A percentile compares a stretch with the other conserved stretches of the same genome.
Evolutionary conservation across 2,329 filamentous ascomycete species (phyloP).

Genomic region (Colletotrichum sp.): DNA sequence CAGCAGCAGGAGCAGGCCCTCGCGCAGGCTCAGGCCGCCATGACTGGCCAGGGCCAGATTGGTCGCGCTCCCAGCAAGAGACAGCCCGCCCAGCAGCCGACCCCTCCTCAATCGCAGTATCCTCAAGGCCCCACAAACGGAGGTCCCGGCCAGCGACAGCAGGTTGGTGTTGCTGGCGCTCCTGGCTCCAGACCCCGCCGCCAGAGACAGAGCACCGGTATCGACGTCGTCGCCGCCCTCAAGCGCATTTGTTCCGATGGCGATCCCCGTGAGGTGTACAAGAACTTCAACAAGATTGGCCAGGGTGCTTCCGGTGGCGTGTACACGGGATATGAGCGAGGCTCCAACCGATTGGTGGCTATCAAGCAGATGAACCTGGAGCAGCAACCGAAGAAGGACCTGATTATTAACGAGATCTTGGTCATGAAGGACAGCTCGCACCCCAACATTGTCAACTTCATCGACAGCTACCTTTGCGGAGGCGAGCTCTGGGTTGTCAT

Average conservation of each 20-base stretch:
- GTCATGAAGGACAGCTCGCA: constrained; percentile 99
- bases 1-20: constrained; percentile 89
- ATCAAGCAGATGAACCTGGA: constrained; percentile 99
- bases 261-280: constrained; percentile 88
- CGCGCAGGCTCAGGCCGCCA: constrained; percentile 78
- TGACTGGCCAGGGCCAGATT: constrained; percentile 73
- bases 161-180: constrained; percentile 34
- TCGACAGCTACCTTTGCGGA: constrained; percentile 90
- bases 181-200: constrained; percentile 70
- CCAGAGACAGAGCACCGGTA: constrained; percentile 76
- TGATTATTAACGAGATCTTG: constrained; percentile 98
- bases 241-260: constrained; percentile 90
- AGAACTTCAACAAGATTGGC: constrained; percentile 90
- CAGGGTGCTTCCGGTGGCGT: constrained; percentile 97
- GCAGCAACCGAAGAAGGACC: constrained; percentile 97
- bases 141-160: constrained; percentile 39
- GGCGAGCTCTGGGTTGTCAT: constrained; percentile 98
- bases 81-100: constrained; percentile 57
- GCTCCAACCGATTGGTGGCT: constrained; percentile 86
- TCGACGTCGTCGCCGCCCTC: constrained; percentile 83
- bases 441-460: constrained; percentile 98
- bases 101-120: constrained; percentile 55
- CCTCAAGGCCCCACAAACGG: constrained; percentile 29
- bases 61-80: constrained; percentile 78
- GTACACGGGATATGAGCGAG: constrained; percentile 86